These are phyloP conservation scores for Pseudogymnoascus sp. DNA, from an alignment of 2,329 filamentous ascomycete genomes.

Conservation along the genomic window DNA sequence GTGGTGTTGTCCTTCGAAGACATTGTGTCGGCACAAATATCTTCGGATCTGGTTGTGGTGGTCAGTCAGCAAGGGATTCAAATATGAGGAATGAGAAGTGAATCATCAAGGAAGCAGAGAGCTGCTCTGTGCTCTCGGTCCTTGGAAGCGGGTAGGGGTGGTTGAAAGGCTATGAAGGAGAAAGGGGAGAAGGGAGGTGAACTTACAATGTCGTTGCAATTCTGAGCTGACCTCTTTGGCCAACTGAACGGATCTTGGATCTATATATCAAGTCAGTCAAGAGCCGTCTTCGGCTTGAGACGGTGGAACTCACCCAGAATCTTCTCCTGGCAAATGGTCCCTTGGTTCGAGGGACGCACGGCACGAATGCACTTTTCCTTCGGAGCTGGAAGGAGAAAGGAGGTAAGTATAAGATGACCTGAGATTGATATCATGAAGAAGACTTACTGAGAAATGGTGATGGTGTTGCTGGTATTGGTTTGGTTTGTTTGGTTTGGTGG, in stretches of 20 bases:
- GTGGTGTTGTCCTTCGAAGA: slow-evolving; percentile 1
- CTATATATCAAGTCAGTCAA: neutral
- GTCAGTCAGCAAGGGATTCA: neutral
- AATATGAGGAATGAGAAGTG: neutral
- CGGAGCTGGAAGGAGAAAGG: neutral
- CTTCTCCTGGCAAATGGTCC: neutral
- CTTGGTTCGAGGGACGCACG: slow-evolving; percentile 6
- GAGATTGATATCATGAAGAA: neutral
- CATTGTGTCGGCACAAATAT: neutral
- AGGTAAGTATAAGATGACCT: neutral
- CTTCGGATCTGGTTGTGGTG: neutral
- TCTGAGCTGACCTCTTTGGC: neutral
- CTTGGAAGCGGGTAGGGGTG: neutral
- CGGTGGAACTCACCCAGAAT: neutral
- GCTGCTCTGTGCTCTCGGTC: neutral
- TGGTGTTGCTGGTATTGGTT: neutral
- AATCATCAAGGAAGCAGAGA: neutral
- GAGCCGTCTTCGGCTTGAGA: neutral
- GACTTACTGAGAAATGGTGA: neutral
- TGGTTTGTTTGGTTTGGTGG: neutral
- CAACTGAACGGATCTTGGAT: neutral
- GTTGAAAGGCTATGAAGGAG: neutral
- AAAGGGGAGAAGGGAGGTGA: neutral
- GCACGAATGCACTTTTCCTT: neutral
- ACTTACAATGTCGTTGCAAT: neutral